A percentile compares a stretch with the other conserved stretches of the same genome.
Conservation (phyloP, 139 green algal genomes). For the Coelastrella sp. region DNA sequence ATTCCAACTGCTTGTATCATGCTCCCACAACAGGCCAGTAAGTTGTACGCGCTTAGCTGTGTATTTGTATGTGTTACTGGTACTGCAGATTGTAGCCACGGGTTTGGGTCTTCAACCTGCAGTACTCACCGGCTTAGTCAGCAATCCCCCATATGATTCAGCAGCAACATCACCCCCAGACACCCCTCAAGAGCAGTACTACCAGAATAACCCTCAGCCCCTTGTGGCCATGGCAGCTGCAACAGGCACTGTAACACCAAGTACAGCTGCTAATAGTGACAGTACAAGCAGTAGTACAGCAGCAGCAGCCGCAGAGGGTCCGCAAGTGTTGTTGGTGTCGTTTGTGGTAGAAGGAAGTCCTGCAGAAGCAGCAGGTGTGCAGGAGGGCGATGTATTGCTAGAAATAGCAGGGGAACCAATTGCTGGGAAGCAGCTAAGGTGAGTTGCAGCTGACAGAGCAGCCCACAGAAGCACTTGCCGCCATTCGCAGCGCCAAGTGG, state of each 20-base stretch:
- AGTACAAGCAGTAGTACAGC: slow-evolving; percentile 33
- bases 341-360: slow-evolving; percentile 80
- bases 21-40: neutral
- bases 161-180: slow-evolving; percentile 4
- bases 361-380: slow-evolving; percentile 78
- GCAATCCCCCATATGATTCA: neutral
- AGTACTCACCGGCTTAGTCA: neutral
- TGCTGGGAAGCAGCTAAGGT: slow-evolving; percentile 31
- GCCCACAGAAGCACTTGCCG: too few species aligned
- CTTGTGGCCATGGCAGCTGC: neutral
- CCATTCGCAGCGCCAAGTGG: too few species aligned
- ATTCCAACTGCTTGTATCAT: neutral
- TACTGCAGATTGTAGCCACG: slow-evolving; percentile 32
- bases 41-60: neutral
- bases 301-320: slow-evolving; percentile 5
- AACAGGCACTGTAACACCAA: neutral
- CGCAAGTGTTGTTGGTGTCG: slow-evolving; percentile 72
- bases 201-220: neutral
- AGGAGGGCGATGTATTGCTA: slow-evolving; percentile 49
- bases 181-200: neutral
- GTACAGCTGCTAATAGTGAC: neutral
- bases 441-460: too few species aligned
- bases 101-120: slow-evolving; percentile 85
- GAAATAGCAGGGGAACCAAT: slow-evolving; percentile 56
- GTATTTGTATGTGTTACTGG: neutral